Evolutionary conservation across 176 grass and related monocot genomes (phyloP).

Genomic region (Oropetium thomaeum): DNA sequence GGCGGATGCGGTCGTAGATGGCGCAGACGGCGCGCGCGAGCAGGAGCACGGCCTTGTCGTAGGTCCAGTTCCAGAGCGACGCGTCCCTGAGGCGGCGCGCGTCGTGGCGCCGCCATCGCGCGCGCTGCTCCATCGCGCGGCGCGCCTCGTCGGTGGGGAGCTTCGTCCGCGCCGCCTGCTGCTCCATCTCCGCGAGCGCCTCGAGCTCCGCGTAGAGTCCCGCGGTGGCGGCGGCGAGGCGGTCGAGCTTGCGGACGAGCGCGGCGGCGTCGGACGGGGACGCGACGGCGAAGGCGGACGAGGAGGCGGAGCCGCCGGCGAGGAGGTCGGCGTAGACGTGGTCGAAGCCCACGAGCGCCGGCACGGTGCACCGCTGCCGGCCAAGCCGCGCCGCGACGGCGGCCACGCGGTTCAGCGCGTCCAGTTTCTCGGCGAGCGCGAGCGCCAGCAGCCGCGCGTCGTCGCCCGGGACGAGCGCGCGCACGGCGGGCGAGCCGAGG

Average conservation of each 20-base stretch:
- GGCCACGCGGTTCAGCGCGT: constrained; percentile 79
- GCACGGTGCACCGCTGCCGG: constrained; percentile 62
- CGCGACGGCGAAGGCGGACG: constrained; percentile 35
- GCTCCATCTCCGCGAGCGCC: constrained; percentile 71
- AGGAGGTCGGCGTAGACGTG: constrained; percentile 95
- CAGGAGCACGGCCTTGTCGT: constrained; percentile 78
- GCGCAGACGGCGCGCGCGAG: constrained; percentile 75
- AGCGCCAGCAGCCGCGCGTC: constrained; percentile 73
- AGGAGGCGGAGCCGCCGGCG: constrained; percentile 48
- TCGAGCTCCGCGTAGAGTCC: constrained; percentile 79
- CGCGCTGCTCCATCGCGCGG: constrained; percentile 65
- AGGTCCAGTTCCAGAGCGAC: constrained; percentile 87
- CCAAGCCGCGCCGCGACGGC: constrained; percentile 71
- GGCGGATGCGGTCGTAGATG: constrained; percentile 63
- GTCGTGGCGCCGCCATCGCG: constrained; percentile 76
- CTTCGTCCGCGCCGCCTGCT: constrained; percentile 69
- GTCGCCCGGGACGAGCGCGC: constrained; percentile 68
- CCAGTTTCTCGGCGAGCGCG: constrained; percentile 87
- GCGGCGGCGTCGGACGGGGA: constrained; percentile 37
- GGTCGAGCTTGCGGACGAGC: constrained; percentile 86
- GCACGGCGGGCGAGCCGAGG: constrained; percentile 66
- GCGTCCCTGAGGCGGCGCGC: constrained; percentile 59
- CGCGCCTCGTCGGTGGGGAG: constrained; percentile 63
- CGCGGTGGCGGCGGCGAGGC: constrained; percentile 64
- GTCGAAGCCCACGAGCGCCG: constrained; percentile 70